Evolutionary conservation across 2,329 filamentous ascomycete genomes (phyloP).

Genomic region (Setomelanomma holmii): DNA sequence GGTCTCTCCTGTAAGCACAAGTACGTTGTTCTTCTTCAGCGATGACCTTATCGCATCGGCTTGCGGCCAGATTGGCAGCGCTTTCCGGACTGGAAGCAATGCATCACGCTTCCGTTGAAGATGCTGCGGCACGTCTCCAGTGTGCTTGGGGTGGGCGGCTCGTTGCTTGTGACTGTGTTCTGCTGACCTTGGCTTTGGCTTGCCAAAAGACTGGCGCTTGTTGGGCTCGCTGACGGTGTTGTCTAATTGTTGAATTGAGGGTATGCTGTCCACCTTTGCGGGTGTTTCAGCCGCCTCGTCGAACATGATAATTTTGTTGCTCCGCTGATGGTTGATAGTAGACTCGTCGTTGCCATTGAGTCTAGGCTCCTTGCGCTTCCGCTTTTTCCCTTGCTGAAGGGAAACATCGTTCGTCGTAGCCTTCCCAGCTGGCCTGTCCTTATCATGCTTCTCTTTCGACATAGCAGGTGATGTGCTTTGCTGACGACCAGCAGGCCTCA

Average conservation of each 20-base stretch:
- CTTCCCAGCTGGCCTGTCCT: neutral
- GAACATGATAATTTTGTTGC: neutral
- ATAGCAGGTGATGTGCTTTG: too few species aligned
- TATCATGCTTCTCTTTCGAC: neutral
- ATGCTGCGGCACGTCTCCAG: constrained; percentile 24
- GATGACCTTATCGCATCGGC: constrained; percentile 71
- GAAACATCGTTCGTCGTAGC: neutral
- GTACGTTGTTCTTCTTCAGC: constrained; percentile 71
- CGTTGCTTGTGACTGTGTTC: neutral
- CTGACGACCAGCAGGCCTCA: neutral
- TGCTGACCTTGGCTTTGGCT: neutral
- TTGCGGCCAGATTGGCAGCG: constrained; percentile 81
- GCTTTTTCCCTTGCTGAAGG: neutral
- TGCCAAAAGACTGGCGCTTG: too few species aligned
- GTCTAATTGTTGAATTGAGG: too few species aligned
- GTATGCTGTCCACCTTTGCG: too few species aligned
- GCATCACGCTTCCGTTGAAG: constrained; percentile 54
- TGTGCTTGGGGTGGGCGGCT: constrained; percentile 4
- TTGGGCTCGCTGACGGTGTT: neutral
- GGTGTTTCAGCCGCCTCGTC: neutral
- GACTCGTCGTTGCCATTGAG: neutral
- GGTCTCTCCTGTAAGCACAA: constrained; percentile 90
- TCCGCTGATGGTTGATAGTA: neutral
- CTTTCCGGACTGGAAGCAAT: constrained; percentile 63
- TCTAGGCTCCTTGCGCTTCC: neutral